Evolutionary conservation across 768 basidiomycete genomes (phyloP), one percentile per base, ranked within the genome.

Genomic region (Hypsizygus marmoreus): DNA sequence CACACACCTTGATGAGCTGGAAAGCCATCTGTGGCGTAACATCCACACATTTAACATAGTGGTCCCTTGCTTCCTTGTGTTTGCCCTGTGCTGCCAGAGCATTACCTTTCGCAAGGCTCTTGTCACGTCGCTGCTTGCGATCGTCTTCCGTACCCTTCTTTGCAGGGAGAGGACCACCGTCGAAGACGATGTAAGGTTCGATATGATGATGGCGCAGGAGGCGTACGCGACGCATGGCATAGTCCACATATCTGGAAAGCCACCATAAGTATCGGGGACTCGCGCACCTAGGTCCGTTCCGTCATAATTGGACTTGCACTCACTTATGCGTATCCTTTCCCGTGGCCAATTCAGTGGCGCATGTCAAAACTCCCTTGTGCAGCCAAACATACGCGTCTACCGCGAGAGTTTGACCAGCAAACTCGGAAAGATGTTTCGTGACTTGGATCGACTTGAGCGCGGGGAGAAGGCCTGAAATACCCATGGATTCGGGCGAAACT

Each of bases 1-100:
- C 35, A 41, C 68, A 34, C 52, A 88, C 95, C 80, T 99, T 98
- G 73, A 98, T 97, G 53, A 97, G 73, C 65, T 98, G 97, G 63
- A 79, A 95, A 2, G 95, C 95, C 92, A 98, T 95, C 66, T 94
- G 86, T 1, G 97, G 95, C 4, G 93, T 95, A 31, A 99, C 91
- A 54, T 99, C 97, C 40, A 97, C 71, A 55, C 88, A 91, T 66
- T 95, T 97, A 57, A 88, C 77, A 60, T 91, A 98, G 65, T 71
- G 81, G 12, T 98, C 94, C 7, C 94, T 76, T 22, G 97, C 97
- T 59, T 93, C 84, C 22, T 70, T 73, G 54, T 81, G 75, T 61
- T 83, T 85, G 13, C 94, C 95, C 62, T 93, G 87, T 9, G 82
- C 79, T 13, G 84, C 72, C 9, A 97, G 71, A 0, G 78, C 73